Conservation (phyloP, 495 filamentous ascomycete genomes). For the Podospora pseudocomata region DNA sequence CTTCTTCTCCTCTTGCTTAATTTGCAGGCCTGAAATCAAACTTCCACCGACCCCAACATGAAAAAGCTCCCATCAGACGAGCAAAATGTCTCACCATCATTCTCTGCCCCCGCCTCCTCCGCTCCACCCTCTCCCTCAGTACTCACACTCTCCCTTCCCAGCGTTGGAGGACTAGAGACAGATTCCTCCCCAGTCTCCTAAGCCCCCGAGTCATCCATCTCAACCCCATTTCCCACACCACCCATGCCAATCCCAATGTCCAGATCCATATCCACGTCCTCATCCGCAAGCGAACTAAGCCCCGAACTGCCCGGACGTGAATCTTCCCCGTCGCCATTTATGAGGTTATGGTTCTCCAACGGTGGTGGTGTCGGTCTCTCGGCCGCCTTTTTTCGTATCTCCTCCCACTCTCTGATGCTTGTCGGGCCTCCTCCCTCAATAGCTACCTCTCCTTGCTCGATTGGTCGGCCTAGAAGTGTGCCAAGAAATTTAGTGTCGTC, state of each 20-base stretch:
- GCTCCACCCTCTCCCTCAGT: background rate
- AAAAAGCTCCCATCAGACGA: background rate
- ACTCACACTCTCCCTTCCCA: background rate
- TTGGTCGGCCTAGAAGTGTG: slow-evolving; percentile 68
- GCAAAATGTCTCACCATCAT: background rate
- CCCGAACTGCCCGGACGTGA: slow-evolving; percentile 49
- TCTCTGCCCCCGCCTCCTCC: background rate
- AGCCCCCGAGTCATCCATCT: background rate
- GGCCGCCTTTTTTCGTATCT: slow-evolving; percentile 27
- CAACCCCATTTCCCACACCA: background rate
- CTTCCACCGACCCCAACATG: background rate
- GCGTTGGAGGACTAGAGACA: background rate
- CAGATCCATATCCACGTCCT: background rate
- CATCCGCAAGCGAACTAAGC: slow-evolving; percentile 43
- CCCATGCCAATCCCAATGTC: background rate
- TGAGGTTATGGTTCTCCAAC: slow-evolving; percentile 1
- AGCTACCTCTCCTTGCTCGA: slow-evolving; percentile 61
- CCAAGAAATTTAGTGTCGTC: slow-evolving; percentile 78
- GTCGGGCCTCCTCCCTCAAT: slow-evolving; percentile 69
- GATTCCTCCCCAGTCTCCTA: background rate
- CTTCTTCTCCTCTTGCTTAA: background rate
- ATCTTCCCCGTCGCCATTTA: slow-evolving; percentile 25
- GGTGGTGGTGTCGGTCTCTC: slow-evolving; percentile 22
- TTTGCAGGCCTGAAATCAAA: background rate
- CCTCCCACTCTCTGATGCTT: slow-evolving; percentile 65